These are phyloP conservation scores for Claviceps quebecensis DNA, from an alignment of 2,329 filamentous ascomycete genomes.

Conservation along the genomic window DNA sequence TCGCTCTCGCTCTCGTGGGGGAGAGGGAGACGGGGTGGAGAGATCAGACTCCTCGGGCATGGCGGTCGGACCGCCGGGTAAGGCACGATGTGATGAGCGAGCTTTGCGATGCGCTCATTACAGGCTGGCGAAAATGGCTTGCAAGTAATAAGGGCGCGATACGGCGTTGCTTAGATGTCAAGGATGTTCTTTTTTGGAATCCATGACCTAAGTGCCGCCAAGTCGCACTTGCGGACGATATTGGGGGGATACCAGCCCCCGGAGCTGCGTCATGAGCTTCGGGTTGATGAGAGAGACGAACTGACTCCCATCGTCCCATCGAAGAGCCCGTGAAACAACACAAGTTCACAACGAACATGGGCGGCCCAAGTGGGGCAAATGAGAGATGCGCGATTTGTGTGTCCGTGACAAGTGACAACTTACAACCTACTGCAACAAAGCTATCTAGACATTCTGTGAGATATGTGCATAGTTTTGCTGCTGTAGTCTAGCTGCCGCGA, in stretches of 20 bases:
- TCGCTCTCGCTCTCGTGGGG: conserved; percentile 1
- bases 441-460: too few species aligned
- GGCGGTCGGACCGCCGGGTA: not conserved
- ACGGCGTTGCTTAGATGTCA: not conserved
- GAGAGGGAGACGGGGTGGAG: conserved; percentile 1
- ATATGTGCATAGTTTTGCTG: not conserved
- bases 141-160: too few species aligned
- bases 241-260: not conserved
- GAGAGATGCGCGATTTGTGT: not conserved
- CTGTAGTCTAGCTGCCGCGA: not conserved
- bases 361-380: not conserved
- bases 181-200: not conserved
- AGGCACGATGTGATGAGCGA: not conserved
- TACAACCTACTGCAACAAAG: not conserved
- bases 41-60: conserved; percentile 5
- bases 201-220: conserved; percentile 1
- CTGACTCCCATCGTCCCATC: not conserved
- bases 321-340: not conserved
- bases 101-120: not conserved
- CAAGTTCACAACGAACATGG: not conserved
- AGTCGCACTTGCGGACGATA: conserved; percentile 1
- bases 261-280: conserved; percentile 5
- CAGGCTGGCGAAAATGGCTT: not conserved
- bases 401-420: not conserved
- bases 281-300: not conserved